These are phyloP conservation scores for Coemansia sp. DNA, from an alignment of 192 early-diverging fungal species.

Conservation along the genomic window DNA sequence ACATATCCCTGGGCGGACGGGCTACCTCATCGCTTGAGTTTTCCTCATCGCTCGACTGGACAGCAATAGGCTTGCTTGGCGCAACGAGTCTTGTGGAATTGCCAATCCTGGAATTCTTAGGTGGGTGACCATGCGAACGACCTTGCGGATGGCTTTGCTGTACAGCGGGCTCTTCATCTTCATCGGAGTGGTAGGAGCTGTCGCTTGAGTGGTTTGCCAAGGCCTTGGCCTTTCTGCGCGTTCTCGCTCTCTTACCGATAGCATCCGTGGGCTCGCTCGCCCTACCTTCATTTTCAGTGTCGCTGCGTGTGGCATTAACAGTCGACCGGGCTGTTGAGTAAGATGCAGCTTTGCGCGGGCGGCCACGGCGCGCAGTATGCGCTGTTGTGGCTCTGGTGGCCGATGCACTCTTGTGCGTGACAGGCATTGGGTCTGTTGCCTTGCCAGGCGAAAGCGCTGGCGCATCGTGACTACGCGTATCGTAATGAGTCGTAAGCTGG, in stretches of 20 bases:
- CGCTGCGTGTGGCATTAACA: neutral
- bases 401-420: too few species aligned
- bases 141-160: neutral
- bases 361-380: neutral
- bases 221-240: neutral
- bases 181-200: neutral
- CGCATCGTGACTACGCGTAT: neutral
- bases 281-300: neutral
- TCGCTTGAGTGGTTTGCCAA: neutral
- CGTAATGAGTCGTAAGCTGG: neutral
- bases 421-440: neutral
- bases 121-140: neutral
- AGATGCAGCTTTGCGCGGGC: neutral
- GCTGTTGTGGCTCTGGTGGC: neutral
- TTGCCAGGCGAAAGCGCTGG: neutral
- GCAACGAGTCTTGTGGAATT: neutral
- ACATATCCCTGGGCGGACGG: neutral
- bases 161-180: neutral
- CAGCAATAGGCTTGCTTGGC: neutral
- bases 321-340: neutral
- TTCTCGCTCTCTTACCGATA: neutral
- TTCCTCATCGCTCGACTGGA: neutral
- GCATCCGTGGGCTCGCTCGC: neutral
- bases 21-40: neutral
- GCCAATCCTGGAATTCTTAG: neutral